These are phyloP conservation scores for Diutina mesorugosa DNA, from an alignment of 1,139 yeast genomes.

Conservation along the genomic window DNA sequence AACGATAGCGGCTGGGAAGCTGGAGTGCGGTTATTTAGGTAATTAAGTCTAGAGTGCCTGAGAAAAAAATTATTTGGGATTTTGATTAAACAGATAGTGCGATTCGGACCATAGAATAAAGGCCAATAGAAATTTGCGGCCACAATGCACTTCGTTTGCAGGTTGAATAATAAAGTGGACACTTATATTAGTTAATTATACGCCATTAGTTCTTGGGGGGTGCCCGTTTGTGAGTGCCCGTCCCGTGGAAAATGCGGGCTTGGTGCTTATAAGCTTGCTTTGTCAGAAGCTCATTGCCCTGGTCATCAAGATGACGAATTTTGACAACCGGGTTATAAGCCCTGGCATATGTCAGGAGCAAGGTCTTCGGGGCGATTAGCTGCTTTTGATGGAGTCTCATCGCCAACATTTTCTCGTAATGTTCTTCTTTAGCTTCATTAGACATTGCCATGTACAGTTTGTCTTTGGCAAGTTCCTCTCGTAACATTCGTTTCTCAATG, in stretches of 20 bases:
- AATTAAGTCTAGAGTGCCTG: not conserved
- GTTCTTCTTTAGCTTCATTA: constrained; percentile 16
- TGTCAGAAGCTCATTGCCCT: constrained; percentile 49
- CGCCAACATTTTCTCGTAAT: constrained; percentile 18
- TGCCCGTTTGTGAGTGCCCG: not conserved
- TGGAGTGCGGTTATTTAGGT: not conserved
- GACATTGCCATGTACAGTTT: constrained; percentile 17
- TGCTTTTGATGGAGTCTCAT: constrained; percentile 14
- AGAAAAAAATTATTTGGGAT: not conserved
- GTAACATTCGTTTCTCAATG: constrained; percentile 26
- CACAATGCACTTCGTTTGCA: not conserved
- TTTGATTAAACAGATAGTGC: not conserved
- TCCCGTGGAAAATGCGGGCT: constrained; percentile 85
- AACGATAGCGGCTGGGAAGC: not conserved
- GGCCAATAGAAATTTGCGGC: not conserved
- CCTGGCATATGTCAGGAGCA: not conserved
- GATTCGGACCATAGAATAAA: not conserved
- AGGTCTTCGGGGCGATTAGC: constrained; percentile 9
- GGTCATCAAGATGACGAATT: constrained; percentile 56
- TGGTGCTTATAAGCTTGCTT: constrained; percentile 79
- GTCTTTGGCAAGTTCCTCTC: constrained; percentile 26
- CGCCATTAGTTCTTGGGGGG: not conserved
- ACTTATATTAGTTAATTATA: too few relatives aligned
- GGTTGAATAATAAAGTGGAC: not conserved
- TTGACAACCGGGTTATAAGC: constrained; percentile 54